Base-by-base conservation (phyloP, 2,329 filamentous ascomycete genomes). In the Cladophialophora psammophila region DNA sequence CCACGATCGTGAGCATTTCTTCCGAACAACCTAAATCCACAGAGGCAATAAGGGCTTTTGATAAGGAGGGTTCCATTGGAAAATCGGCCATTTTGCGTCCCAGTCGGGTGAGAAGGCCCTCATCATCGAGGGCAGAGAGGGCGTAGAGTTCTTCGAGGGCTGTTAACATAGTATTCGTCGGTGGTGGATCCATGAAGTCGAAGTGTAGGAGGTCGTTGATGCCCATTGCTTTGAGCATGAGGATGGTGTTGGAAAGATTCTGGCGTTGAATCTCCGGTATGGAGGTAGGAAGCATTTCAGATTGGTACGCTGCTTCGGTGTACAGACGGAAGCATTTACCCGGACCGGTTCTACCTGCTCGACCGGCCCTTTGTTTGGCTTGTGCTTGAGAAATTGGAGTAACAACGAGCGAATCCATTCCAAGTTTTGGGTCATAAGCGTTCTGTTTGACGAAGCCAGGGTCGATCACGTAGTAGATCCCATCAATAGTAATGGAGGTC, bases 151-250 rank as follows among this genome's bases (percentile, higher is more conserved):
- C 95, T 80, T 99, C 96, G 3, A 99, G 83, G 0, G 95, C 95
- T 58, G 93, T 96, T 70, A 99, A 86, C 93, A 98, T 97, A 12
- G 95, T 98, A 75, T 98, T 97, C 35, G 95, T 95, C 0, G 95
- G 95, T 0, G 95, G 95, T 0, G 95, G 94, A 75, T 99, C 95
- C 94, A 99, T 98, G 75, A 99, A 99, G 80, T 98, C 94, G 75
- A 99, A 99, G 76, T 96, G 93, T 12, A 99, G 85, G 1, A 99
- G 84, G 76, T 99, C 95, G 76, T 99, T 98, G 79, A 99, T 98
- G 2, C 96, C 95, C 93, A 99, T 98, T 0, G 95, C 95, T 78
- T 99, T 99, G 59, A 99, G 86, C 91, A 97, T 97, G 55, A 99
- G 85, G 78, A 99, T 98, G 0, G 94, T 97, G 72, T 91, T 90